A percentile compares a stretch with the other conserved stretches of the same genome.
Evolutionary conservation across 805 yeast species (phyloP).

Genomic region (Sugiyamaella mastotermitis): DNA sequence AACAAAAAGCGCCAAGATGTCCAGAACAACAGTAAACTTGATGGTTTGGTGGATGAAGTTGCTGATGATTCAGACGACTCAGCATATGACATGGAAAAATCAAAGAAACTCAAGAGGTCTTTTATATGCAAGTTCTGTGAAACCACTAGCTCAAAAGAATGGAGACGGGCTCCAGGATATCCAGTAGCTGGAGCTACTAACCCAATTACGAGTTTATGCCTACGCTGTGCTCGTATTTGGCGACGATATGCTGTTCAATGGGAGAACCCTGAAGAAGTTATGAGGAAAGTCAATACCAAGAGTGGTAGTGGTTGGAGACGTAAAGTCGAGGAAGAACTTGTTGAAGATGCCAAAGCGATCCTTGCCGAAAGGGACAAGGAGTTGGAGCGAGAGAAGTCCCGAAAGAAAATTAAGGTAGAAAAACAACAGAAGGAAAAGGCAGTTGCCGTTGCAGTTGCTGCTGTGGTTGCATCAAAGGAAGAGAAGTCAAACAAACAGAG

Average conservation of each 20-base stretch:
- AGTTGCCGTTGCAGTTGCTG: too few relatives aligned
- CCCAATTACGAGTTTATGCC: slow-evolving; percentile 59
- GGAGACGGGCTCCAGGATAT: slow-evolving; percentile 70
- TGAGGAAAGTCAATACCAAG: slow-evolving; percentile 42
- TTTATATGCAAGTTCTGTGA: slow-evolving; percentile 71
- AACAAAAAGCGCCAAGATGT: slow-evolving; percentile 21
- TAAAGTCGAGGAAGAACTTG: slow-evolving; percentile 54
- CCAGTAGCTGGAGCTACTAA: slow-evolving; percentile 33
- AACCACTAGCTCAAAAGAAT: slow-evolving; percentile 47
- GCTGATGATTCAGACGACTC: slow-evolving; percentile 71
- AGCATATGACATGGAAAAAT: slow-evolving; percentile 53
- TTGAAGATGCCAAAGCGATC: slow-evolving; percentile 43
- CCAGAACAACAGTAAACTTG: slow-evolving; percentile 17
- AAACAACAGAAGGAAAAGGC: too few relatives aligned
- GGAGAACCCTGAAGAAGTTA: slow-evolving; percentile 70
- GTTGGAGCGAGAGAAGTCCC: slow-evolving; percentile 12
- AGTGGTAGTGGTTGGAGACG: slow-evolving; percentile 54
- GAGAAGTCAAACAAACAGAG: too few relatives aligned
- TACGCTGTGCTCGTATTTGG: slow-evolving; percentile 88
- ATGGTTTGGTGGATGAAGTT: slow-evolving; percentile 39
- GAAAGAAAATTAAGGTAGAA: slow-evolving; percentile 15
- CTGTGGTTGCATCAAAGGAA: slow-evolving; percentile 9
- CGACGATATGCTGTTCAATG: slow-evolving; percentile 81
- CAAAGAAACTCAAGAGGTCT: slow-evolving; percentile 32
- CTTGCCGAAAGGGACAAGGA: slow-evolving; percentile 26